Evolutionary conservation across 1,139 yeast genomes (phyloP).

Genomic region (Geotrichum phurueaensis): DNA sequence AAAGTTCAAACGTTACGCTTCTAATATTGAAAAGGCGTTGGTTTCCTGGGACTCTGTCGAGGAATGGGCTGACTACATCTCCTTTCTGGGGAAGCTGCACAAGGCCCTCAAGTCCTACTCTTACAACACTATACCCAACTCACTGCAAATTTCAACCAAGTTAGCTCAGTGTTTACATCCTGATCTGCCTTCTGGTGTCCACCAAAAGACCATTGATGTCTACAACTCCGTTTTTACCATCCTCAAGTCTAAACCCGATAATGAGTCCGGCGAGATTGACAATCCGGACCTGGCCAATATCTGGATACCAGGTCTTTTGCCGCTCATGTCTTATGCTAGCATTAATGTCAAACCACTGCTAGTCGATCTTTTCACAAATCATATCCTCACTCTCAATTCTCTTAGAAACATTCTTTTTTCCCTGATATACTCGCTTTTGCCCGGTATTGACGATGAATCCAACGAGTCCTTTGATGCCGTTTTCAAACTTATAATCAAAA

Average conservation of each 20-base stretch:
- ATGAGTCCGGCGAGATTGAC: slow-evolving; percentile 10
- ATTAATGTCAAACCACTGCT: slow-evolving; percentile 79
- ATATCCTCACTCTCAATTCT: slow-evolving; percentile 50
- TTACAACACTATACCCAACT: slow-evolving; percentile 45
- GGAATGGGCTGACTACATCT: slow-evolving; percentile 98
- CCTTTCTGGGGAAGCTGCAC: slow-evolving; percentile 71
- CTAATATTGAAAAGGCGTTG: slow-evolving; percentile 67
- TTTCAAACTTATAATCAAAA: slow-evolving; percentile 52
- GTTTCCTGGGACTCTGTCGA: slow-evolving; percentile 75
- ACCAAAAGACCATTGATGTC: slow-evolving; percentile 75
- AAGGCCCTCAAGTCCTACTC: slow-evolving; percentile 53
- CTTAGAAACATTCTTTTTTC: slow-evolving; percentile 60
- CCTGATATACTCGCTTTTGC: slow-evolving; percentile 63
- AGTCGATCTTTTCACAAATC: slow-evolving; percentile 52
- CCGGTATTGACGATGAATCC: slow-evolving; percentile 89
- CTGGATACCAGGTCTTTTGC: slow-evolving; percentile 89
- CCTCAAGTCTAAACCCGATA: slow-evolving; percentile 39
- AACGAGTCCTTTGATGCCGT: slow-evolving; percentile 70
- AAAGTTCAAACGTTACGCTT: slow-evolving; percentile 62
- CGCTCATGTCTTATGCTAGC: slow-evolving; percentile 80
- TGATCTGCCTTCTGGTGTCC: slow-evolving; percentile 88
- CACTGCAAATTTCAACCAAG: slow-evolving; percentile 36
- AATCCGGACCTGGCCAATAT: slow-evolving; percentile 35
- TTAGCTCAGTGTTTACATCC: slow-evolving; percentile 64
- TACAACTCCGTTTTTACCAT: slow-evolving; percentile 65